phyloP scores from a whole-genome alignment of 1,284 basidiomycete species.

The Fomitopsis palustris region DNA sequence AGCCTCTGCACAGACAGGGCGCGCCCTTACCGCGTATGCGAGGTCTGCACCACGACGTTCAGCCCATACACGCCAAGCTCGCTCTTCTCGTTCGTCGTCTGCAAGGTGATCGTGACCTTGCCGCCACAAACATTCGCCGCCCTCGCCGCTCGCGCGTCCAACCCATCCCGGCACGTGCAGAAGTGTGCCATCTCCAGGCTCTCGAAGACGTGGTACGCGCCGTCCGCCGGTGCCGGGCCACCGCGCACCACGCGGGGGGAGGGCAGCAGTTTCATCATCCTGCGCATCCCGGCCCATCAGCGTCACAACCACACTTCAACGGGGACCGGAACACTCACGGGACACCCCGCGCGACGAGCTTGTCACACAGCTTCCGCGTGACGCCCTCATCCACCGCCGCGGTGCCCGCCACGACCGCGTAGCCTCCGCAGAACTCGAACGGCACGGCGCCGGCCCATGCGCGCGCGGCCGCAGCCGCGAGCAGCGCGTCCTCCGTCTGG shows the following conservation, averaged over 20 bases:
- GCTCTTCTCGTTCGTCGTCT: conserved; percentile 1
- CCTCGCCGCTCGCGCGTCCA: neutral
- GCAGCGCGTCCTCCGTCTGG: neutral
- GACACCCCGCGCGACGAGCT: neutral
- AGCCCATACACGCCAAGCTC: neutral
- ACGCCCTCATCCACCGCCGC: neutral
- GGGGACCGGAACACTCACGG: neutral
- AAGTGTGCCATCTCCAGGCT: neutral
- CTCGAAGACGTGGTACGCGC: neutral
- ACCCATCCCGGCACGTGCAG: neutral
- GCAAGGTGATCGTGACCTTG: neutral
- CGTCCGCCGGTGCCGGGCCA: neutral
- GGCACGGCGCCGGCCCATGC: neutral
- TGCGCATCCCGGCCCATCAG: neutral
- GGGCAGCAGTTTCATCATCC: neutral
- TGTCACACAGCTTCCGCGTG: neutral
- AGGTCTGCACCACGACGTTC: neutral
- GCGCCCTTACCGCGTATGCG: neutral
- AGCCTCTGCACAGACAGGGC: conserved; percentile 1
- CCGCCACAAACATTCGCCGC: neutral
- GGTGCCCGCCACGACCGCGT: neutral
- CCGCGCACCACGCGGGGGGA: neutral
- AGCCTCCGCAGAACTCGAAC: neutral
- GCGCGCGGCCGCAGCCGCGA: neutral
- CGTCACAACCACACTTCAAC: neutral